A percentile compares a stretch with the other conserved stretches of the same genome.
Conservation (phyloP, 2,329 filamentous ascomycete species). For the Fusarium tjaetaba region DNA sequence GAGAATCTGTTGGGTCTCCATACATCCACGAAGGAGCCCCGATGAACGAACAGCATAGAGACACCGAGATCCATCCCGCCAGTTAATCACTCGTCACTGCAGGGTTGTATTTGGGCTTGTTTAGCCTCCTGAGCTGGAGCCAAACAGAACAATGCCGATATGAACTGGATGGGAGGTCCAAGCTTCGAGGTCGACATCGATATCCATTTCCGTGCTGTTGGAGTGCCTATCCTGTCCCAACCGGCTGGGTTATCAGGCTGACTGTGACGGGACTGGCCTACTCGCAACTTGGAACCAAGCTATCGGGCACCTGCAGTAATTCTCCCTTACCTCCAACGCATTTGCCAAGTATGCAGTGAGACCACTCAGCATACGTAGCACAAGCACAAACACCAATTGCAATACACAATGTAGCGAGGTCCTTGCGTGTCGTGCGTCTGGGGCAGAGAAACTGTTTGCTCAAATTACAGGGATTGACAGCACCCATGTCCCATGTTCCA, state of each 20-base stretch:
- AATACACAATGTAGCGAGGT: constrained; percentile 16
- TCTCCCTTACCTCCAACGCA: constrained; percentile 10
- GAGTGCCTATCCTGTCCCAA: background rate
- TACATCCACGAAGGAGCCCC: background rate
- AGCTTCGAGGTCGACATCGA: constrained; percentile 15
- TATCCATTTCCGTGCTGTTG: background rate
- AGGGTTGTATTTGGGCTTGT: constrained; percentile 28
- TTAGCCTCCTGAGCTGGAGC: background rate
- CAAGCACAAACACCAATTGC: constrained; percentile 18
- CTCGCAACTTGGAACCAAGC: constrained; percentile 17
- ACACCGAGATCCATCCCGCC: constrained; percentile 8
- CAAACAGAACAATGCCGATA: constrained; percentile 23
- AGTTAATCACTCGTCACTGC: constrained; percentile 16
- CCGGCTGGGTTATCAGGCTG: constrained; percentile 11
- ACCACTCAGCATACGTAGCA: constrained; percentile 1
- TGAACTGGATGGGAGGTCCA: constrained; percentile 3
- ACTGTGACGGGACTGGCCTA: background rate
- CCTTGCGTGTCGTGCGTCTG: constrained; percentile 18
- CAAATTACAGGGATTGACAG: constrained; percentile 21
- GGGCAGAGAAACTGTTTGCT: constrained; percentile 25
- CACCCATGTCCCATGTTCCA: constrained; percentile 20
- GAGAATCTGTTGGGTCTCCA: constrained; percentile 31
- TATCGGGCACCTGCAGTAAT: constrained; percentile 28
- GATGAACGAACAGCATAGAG: constrained; percentile 14
- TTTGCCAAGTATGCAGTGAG: constrained; percentile 12